Base-by-base conservation (phyloP, 2,329 filamentous ascomycete species). In the Dactylellina parvicollis region DNA sequence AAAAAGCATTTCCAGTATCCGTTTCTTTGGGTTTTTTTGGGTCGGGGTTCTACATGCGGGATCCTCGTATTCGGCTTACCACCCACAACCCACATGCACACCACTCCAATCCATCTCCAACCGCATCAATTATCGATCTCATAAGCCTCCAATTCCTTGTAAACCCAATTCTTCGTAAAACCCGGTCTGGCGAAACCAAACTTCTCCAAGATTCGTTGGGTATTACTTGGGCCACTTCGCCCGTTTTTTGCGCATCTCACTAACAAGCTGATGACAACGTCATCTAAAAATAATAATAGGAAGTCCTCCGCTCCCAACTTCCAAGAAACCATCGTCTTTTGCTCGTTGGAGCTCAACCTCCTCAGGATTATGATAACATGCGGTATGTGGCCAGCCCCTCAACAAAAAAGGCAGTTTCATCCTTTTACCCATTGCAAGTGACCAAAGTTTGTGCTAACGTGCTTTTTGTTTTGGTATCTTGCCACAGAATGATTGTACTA, bases 401-500 rank as follows among this genome's bases (percentile, higher is more conserved):
- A 38, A 12, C 30, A 5, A 12, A 32, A 32, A 32, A 12, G 30
- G 12, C 5, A 32, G 14, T 50, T 50, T 20, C 42, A 9, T 40
- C 16, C 18, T 20, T 24, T 5, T 34, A 2, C 16, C 2, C 26
- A 3, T 59, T 22, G 4, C 10, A 9, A n/a, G n/a, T 4, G 9
- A 30, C 28, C 3, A n/a, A 4, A 28, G 14, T 46, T 9, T n/a
- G n/a, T n/a, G 24, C 28, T 60, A 57, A 34, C 26, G 18, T 26
- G 26, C n/a, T 28, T 32, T 3, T 18, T 14, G 1, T 26, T 42
- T 26, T 7, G n/a, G n/a, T n/a, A n/a, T n/a, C n/a, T n/a, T n/a
- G n/a, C n/a, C n/a, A 16, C 36, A 73, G 69, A 49, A 73, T 66
- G 69, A 73, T 46, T 7, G 54, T 66, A 20, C 40, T 73, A 16